Percentiles rank a stretch among this genome's conserved stretches.
Evolutionary conservation across 306 rosid species (phyloP).

Genomic region (Betula pendula): DNA sequence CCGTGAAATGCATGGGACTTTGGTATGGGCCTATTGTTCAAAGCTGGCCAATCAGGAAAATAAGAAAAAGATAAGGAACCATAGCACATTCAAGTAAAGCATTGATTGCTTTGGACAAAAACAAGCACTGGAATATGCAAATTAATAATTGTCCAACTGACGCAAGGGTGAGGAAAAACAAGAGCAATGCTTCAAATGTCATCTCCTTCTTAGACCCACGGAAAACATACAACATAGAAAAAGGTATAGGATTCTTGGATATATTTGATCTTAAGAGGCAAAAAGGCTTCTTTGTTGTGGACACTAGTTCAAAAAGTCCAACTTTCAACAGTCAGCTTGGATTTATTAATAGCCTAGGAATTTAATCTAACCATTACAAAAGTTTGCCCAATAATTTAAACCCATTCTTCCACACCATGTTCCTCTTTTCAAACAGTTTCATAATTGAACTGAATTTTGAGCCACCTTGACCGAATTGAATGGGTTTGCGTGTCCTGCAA

Average conservation of each 20-base stretch:
- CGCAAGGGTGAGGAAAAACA: not conserved
- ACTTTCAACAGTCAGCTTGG: not conserved
- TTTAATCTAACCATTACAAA: slow-evolving; percentile 7
- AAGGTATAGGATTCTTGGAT: not conserved
- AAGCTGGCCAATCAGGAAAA: not conserved
- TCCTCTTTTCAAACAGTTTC: slow-evolving; percentile 37
- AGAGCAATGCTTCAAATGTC: slow-evolving; percentile 5
- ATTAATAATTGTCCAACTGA: not conserved
- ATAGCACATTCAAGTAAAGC: not conserved
- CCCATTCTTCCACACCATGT: slow-evolving; percentile 28
- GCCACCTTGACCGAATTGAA: slow-evolving; percentile 40
- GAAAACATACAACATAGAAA: not conserved
- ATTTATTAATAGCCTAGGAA: too few relatives aligned
- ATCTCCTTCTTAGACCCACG: not conserved
- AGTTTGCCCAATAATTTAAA: slow-evolving; percentile 25
- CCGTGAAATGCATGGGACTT: not conserved
- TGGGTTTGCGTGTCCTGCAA: slow-evolving; percentile 65
- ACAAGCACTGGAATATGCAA: not conserved
- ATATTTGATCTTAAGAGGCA: not conserved
- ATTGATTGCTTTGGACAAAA: not conserved
- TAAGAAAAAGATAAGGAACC: not conserved
- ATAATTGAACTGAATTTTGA: slow-evolving; percentile 27
- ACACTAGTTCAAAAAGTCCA: not conserved
- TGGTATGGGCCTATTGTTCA: not conserved
- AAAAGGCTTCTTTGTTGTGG: not conserved